Conservation (phyloP, 805 yeast genomes). For the Barnettozyma pratensis region DNA sequence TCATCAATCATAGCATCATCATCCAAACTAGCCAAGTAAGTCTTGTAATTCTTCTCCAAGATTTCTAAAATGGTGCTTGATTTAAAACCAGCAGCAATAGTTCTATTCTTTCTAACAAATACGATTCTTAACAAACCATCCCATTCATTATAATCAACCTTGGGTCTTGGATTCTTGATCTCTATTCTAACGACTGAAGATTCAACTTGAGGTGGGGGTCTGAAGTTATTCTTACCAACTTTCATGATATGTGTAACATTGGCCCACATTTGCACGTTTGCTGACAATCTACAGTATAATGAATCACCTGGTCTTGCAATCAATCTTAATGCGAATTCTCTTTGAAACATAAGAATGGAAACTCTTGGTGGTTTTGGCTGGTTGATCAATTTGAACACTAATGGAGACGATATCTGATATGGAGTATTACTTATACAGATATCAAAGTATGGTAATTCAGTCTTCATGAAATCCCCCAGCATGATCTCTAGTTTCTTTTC, state of each 20-base stretch:
- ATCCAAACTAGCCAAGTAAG: slow-evolving; percentile 55
- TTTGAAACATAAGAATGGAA: slow-evolving; percentile 93
- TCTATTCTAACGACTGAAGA: slow-evolving; percentile 93
- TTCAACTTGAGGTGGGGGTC: slow-evolving; percentile 98
- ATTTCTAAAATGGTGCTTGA: slow-evolving; percentile 74
- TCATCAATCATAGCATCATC: slow-evolving; percentile 34
- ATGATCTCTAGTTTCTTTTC: slow-evolving; percentile 88
- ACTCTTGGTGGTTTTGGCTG: slow-evolving; percentile 94
- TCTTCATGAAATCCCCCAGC: slow-evolving; percentile 93
- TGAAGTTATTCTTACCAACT: slow-evolving; percentile 92
- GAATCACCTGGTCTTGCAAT: slow-evolving; percentile 96
- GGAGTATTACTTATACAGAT: slow-evolving; percentile 97
- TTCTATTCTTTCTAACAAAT: slow-evolving; percentile 90
- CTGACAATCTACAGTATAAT: slow-evolving; percentile 86
- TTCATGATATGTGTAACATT: slow-evolving; percentile 97
- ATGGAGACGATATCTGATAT: slow-evolving; percentile 93
- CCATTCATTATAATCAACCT: slow-evolving; percentile 92
- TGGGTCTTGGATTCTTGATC: slow-evolving; percentile 90
- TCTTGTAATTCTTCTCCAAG: slow-evolving; percentile 81
- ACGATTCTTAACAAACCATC: slow-evolving; percentile 90
- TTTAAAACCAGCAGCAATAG: slow-evolving; percentile 89
- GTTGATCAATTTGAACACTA: slow-evolving; percentile 86
- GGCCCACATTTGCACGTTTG: slow-evolving; percentile 99
- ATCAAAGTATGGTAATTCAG: slow-evolving; percentile 91
- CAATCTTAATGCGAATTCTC: slow-evolving; percentile 91